Percentiles rank a stretch among this genome's conserved stretches.
phyloP scores from a whole-genome alignment of 1,284 basidiomycete species.

The Phlebopus sp. region DNA sequence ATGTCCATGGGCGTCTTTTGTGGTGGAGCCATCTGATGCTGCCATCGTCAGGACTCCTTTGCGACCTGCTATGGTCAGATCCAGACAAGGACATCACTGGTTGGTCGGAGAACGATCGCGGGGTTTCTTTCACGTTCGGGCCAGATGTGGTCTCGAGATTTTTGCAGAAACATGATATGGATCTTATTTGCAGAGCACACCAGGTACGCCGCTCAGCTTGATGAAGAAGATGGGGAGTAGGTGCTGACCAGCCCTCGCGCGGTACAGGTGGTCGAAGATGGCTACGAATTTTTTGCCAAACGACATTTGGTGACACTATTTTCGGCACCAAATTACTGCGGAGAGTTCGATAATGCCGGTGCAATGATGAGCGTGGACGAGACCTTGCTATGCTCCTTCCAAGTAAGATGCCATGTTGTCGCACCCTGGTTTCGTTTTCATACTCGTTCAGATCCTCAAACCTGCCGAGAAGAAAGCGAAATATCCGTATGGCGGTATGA shows the following conservation, averaged over 20 bases:
- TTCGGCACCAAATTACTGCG: slow-evolving; percentile 97
- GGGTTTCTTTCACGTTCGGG: slow-evolving; percentile 98
- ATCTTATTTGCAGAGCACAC: slow-evolving; percentile 97
- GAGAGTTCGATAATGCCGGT: slow-evolving; percentile 98
- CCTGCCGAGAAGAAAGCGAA: slow-evolving; percentile 99
- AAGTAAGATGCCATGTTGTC: slow-evolving; percentile 55
- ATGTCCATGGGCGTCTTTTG: slow-evolving; percentile 26
- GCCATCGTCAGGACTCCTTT: slow-evolving; percentile 69
- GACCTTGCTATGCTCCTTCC: slow-evolving; percentile 97
- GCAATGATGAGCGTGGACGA: slow-evolving; percentile 99
- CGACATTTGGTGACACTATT: slow-evolving; percentile 96
- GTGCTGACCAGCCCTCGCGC: slow-evolving; percentile 4
- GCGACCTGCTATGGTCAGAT: slow-evolving; percentile 98
- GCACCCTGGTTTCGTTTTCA: neutral
- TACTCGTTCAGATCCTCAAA: slow-evolving; percentile 79
- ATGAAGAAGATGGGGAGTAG: slow-evolving; percentile 4
- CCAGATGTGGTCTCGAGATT: slow-evolving; percentile 97
- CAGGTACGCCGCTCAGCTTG: slow-evolving; percentile 55
- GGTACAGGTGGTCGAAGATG: slow-evolving; percentile 91
- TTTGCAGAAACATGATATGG: slow-evolving; percentile 99
- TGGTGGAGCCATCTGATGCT: slow-evolving; percentile 11
- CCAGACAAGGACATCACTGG: slow-evolving; percentile 99
- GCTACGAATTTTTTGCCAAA: slow-evolving; percentile 99
- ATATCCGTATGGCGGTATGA: slow-evolving; percentile 82
- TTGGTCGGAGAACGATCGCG: slow-evolving; percentile 99